Conservation (phyloP, 139 green algal species). For the Prasinococcaceae sp. region DNA sequence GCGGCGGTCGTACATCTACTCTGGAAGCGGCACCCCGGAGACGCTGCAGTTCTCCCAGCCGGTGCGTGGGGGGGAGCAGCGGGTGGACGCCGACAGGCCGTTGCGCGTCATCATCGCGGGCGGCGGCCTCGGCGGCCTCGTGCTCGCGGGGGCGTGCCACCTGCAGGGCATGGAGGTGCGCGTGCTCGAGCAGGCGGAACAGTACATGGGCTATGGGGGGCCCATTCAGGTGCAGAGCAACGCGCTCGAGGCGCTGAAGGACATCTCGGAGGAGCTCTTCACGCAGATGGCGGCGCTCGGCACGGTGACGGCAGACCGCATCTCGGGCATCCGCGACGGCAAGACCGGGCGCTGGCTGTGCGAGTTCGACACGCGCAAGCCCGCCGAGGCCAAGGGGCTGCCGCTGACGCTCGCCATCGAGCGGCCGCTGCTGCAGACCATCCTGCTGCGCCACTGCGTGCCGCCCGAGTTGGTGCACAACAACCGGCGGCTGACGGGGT, state of each 20-base stretch:
- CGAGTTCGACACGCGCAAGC: conserved; percentile 26
- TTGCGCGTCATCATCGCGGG: conserved; percentile 56
- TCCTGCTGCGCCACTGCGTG: too few relatives aligned
- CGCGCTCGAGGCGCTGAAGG: conserved; percentile 36
- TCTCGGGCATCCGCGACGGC: conserved; percentile 43
- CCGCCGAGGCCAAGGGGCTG: conserved; percentile 19
- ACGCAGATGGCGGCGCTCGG: conserved; percentile 26
- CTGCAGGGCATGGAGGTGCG: conserved; percentile 62
- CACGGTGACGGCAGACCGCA: conserved; percentile 36
- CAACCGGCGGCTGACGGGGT: too few relatives aligned
- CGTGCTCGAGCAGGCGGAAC: conserved; percentile 69
- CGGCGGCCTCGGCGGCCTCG: conserved; percentile 73
- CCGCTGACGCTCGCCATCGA: conserved; percentile 27
- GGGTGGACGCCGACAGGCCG: conserved; percentile 2
- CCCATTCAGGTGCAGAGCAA: conserved; percentile 63
- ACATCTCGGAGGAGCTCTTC: conserved; percentile 23
- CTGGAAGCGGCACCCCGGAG: too few relatives aligned
- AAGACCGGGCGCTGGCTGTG: conserved; percentile 36
- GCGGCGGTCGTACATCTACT: too few relatives aligned
- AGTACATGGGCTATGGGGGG: conserved; percentile 68
- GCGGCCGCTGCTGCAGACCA: neutral
- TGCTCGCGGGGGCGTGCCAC: conserved; percentile 62
- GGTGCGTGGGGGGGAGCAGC: too few relatives aligned
- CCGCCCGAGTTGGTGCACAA: too few relatives aligned
- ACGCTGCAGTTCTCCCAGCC: too few relatives aligned